Evolutionary conservation across 306 rosid genomes (phyloP).

Genomic region (Citrullus colocynthis): DNA sequence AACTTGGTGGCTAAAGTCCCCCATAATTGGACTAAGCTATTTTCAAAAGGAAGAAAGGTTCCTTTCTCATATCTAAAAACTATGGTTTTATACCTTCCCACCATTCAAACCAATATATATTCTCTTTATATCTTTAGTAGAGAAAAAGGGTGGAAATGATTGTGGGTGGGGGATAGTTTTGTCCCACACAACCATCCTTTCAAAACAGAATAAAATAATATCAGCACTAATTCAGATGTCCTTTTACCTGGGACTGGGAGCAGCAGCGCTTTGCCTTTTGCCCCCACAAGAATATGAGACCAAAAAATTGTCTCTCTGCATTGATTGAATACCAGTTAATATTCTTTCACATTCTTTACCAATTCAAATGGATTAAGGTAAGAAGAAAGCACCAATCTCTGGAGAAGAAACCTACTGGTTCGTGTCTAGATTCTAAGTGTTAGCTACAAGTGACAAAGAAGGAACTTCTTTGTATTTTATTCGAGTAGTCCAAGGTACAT

Average conservation of each 20-base stretch:
- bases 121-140: slow-evolving; percentile 32
- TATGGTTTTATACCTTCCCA: slow-evolving; percentile 40
- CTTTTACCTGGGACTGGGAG: slow-evolving; percentile 1
- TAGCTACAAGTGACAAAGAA: slow-evolving; percentile 9
- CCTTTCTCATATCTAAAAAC: slow-evolving; percentile 38
- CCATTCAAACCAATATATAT: slow-evolving; percentile 45
- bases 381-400: not conserved
- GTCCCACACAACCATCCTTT: not conserved
- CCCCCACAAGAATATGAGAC: not conserved
- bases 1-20: not conserved
- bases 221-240: not conserved
- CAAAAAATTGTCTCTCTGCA: not conserved
- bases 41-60: not conserved
- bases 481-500: slow-evolving; percentile 32
- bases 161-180: slow-evolving; percentile 12
- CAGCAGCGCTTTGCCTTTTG: not conserved
- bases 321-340: not conserved
- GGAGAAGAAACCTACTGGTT: not conserved
- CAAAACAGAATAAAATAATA: not conserved
- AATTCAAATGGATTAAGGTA: not conserved
- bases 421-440: not conserved
- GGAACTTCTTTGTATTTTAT: slow-evolving; percentile 44
- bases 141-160: slow-evolving; percentile 20
- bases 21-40: not conserved
- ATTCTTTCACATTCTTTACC: not conserved